These are phyloP conservation scores for Gossypium anomalum DNA, from an alignment of 345 rosid species.

Conservation along the genomic window DNA sequence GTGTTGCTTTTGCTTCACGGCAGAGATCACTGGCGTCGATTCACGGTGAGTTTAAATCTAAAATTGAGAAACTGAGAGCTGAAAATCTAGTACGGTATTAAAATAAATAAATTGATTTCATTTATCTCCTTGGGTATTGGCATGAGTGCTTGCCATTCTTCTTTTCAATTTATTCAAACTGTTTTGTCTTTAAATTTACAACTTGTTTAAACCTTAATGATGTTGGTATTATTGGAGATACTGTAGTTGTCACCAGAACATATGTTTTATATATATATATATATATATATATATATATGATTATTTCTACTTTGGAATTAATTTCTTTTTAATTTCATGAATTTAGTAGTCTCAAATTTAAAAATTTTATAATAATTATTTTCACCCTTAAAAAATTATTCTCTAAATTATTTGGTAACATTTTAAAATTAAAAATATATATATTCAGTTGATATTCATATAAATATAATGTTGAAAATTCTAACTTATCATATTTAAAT, in stretches of 20 bases:
- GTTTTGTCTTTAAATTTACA: neutral
- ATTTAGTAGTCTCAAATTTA: too few species aligned
- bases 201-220: neutral
- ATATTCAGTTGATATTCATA: too few species aligned
- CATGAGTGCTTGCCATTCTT: neutral
- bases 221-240: neutral
- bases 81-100: constrained; percentile 34
- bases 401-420: too few species aligned
- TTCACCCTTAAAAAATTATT: too few species aligned
- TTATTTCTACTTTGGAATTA: neutral
- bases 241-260: neutral
- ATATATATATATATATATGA: neutral
- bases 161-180: neutral
- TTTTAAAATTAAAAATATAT: too few species aligned
- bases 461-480: too few species aligned
- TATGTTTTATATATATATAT: neutral
- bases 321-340: neutral
- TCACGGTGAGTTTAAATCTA: constrained; percentile 56
- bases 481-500: too few species aligned
- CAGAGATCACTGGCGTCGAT: constrained; percentile 59
- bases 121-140: neutral
- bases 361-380: too few species aligned
- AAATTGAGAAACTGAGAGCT: constrained; percentile 53
- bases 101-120: neutral
- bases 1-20: constrained; percentile 52